Evolutionary conservation across 2,329 filamentous ascomycete species (phyloP).

Genomic region (Periglandula ipomoeae): DNA sequence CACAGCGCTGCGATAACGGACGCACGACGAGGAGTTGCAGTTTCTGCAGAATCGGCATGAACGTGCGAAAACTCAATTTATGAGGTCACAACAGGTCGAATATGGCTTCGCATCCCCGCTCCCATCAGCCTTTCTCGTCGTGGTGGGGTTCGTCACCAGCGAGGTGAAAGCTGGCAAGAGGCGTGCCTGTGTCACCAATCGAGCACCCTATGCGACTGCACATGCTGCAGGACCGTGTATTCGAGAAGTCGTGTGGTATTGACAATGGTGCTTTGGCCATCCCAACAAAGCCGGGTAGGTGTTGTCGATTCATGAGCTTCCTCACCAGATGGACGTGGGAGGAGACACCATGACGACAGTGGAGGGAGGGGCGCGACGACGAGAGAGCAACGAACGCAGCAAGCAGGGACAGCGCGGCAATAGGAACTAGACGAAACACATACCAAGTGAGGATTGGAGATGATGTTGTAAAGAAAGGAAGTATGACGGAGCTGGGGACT

Average conservation of each 20-base stretch:
- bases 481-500: background rate
- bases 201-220: background rate
- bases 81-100: background rate
- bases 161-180: background rate
- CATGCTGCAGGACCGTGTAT: background rate
- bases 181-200: constrained; percentile 1
- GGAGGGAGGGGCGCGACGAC: constrained; percentile 19
- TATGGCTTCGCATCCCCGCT: background rate
- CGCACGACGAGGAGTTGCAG: background rate
- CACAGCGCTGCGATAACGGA: background rate
- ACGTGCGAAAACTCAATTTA: background rate
- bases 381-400: constrained; percentile 8
- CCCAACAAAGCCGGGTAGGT: background rate
- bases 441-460: constrained; percentile 5
- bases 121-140: constrained; percentile 1
- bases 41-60: background rate
- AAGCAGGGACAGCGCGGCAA: constrained; percentile 9
- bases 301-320: constrained; percentile 1
- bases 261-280: background rate
- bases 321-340: background rate
- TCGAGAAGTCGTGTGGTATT: background rate
- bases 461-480: background rate
- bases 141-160: constrained; percentile 2
- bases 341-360: constrained; percentile 30
- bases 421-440: constrained; percentile 6